phyloP scores from a whole-genome alignment of 202 grass and related monocot genomes.

The Saccharum hybrid region DNA sequence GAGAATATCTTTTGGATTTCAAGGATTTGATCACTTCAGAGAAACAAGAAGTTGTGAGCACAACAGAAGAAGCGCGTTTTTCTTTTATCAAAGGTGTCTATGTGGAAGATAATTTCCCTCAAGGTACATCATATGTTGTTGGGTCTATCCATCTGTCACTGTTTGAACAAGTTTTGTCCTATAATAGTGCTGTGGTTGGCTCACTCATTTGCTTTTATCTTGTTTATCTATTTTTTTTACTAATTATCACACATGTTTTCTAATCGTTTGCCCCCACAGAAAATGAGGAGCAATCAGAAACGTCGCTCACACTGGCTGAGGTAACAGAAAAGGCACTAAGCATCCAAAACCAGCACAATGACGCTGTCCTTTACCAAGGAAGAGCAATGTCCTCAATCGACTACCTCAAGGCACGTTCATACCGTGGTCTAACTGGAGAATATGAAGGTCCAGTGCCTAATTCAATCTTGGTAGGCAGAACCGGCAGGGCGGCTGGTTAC shows the following conservation, averaged over 20 bases:
- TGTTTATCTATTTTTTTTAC: not conserved
- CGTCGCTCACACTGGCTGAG: constrained; percentile 57
- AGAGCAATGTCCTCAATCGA: constrained; percentile 69
- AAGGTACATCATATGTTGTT: constrained; percentile 53
- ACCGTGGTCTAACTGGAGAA: constrained; percentile 69
- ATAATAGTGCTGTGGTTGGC: not conserved
- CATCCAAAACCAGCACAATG: constrained; percentile 52
- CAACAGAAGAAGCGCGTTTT: constrained; percentile 72
- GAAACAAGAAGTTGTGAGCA: constrained; percentile 44
- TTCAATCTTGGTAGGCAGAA: constrained; percentile 63
- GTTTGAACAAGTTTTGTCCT: not conserved
- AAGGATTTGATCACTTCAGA: constrained; percentile 65
- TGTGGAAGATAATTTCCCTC: constrained; percentile 55
- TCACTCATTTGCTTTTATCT: not conserved
- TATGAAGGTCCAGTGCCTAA: constrained; percentile 46
- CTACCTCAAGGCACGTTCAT: constrained; percentile 77
- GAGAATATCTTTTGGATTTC: constrained; percentile 89
- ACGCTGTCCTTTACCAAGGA: constrained; percentile 78
- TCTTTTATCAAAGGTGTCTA: constrained; percentile 88
- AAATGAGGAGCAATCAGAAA: constrained; percentile 52
- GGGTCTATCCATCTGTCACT: not conserved
- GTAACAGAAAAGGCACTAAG: constrained; percentile 66
- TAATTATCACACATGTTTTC: not conserved
- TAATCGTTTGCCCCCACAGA: constrained; percentile 42
- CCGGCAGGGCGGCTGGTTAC: constrained; percentile 77